phyloP scores from a whole-genome alignment of 1,284 basidiomycete genomes.

The Malassezia vespertilionis region DNA sequence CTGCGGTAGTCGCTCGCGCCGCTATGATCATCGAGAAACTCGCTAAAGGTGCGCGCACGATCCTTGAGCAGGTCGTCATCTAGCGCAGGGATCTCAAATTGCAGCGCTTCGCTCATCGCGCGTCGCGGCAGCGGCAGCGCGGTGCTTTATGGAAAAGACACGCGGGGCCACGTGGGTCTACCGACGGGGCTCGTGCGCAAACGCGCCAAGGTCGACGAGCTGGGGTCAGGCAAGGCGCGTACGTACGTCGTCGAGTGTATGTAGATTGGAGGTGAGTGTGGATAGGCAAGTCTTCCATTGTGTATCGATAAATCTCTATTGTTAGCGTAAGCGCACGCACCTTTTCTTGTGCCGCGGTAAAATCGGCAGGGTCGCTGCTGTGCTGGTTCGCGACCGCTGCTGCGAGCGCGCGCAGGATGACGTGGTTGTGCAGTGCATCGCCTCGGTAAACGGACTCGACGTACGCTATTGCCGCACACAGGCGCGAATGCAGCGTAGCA shows the following conservation, averaged over 20 bases:
- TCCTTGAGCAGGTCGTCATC: constrained; percentile 40
- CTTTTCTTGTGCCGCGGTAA: background rate
- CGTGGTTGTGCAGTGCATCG: constrained; percentile 49
- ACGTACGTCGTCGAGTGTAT: constrained; percentile 68
- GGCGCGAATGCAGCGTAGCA: constrained; percentile 82
- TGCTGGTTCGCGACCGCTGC: constrained; percentile 62
- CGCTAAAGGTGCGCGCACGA: constrained; percentile 61
- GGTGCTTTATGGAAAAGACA: background rate
- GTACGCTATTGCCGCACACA: constrained; percentile 68
- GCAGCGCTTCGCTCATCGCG: constrained; percentile 44
- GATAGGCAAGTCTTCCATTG: constrained; percentile 75
- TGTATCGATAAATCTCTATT: constrained; percentile 52
- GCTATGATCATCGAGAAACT: constrained; percentile 67
- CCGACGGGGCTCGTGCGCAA: background rate
- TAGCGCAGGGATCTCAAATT: constrained; percentile 31
- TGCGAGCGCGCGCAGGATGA: constrained; percentile 66
- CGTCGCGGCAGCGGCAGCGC: background rate
- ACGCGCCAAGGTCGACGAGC: constrained; percentile 5
- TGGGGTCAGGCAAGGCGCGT: background rate
- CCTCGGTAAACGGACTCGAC: constrained; percentile 5
- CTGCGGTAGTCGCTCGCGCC: constrained; percentile 64
- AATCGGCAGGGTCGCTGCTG: background rate
- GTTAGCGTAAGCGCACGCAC: background rate
- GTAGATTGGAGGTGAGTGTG: constrained; percentile 71
- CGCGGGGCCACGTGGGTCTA: constrained; percentile 18